These are phyloP conservation scores for Colletotrichum tofieldiae DNA, from an alignment of 2,329 filamentous ascomycete genomes.

Conservation along the genomic window DNA sequence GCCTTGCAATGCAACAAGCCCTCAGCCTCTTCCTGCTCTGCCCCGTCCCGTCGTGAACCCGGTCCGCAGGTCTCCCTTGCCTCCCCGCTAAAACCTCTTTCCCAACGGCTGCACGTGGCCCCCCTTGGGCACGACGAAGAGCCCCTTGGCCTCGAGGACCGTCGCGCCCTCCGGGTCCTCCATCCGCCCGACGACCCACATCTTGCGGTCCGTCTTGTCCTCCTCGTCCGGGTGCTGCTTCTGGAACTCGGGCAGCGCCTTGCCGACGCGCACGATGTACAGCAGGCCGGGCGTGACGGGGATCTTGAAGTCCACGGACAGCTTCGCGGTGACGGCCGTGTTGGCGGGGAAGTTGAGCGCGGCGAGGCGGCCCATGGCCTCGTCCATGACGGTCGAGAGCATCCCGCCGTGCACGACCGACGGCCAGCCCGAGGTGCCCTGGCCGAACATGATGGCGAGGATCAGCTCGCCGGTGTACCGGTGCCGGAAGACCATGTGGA, in stretches of 20 bases:
- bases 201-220: conserved; percentile 41
- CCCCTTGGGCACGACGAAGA: conserved; percentile 44
- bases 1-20: not conserved
- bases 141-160: conserved; percentile 30
- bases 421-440: conserved; percentile 52
- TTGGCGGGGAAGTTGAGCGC: conserved; percentile 25
- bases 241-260: conserved; percentile 32
- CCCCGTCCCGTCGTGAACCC: no score
- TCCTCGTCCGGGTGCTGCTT: conserved; percentile 13
- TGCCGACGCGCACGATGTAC: conserved; percentile 35
- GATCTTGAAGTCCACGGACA: conserved; percentile 33
- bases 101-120: conserved; percentile 22
- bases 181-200: conserved; percentile 40
- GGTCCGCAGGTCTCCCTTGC: no score
- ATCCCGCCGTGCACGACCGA: conserved; percentile 57
- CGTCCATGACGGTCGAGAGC: conserved; percentile 55
- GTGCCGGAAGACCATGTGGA: conserved; percentile 54
- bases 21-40: not conserved
- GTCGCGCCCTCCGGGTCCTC: conserved; percentile 19
- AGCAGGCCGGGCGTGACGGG: conserved; percentile 26
- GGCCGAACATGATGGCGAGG: conserved; percentile 52
- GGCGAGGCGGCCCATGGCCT: conserved; percentile 52
- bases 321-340: conserved; percentile 40
- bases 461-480: conserved; percentile 48
- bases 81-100: conserved; percentile 25